Evolutionary conservation across 139 green algal species (phyloP).

Genomic region (Deuterostichococcus epilithicus): DNA sequence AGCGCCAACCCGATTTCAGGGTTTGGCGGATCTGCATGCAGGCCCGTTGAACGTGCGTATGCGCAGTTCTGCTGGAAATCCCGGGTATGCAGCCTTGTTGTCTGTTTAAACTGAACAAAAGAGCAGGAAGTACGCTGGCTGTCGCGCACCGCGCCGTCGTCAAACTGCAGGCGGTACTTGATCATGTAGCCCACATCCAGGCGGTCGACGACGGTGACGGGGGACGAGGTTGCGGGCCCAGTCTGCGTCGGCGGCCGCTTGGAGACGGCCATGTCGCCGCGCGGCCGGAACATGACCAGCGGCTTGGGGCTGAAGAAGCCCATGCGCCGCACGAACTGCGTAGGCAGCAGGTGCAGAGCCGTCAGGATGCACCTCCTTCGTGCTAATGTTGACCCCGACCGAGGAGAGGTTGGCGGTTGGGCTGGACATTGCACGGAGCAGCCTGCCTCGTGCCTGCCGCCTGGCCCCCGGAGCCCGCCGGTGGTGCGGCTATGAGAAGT

Average conservation of each 20-base stretch:
- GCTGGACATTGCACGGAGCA: too few species aligned
- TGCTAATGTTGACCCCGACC: too few species aligned
- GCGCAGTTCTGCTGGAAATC: neutral
- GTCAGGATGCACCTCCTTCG: too few species aligned
- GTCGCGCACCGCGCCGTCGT: conserved; percentile 63
- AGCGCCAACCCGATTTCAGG: neutral
- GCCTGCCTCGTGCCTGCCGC: too few species aligned
- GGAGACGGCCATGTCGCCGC: conserved; percentile 43
- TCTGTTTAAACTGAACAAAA: neutral
- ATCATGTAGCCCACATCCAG: conserved; percentile 58
- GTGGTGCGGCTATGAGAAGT: too few species aligned
- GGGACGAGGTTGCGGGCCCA: conserved; percentile 4
- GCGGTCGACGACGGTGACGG: conserved; percentile 56
- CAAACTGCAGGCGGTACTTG: conserved; percentile 67
- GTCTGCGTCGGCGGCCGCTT: neutral
- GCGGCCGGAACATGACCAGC: conserved; percentile 66
- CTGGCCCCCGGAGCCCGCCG: too few species aligned
- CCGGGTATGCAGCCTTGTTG: neutral
- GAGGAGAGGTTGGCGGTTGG: too few species aligned
- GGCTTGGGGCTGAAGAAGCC: conserved; percentile 48
- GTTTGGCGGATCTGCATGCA: neutral
- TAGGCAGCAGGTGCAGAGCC: neutral
- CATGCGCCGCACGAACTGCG: conserved; percentile 47
- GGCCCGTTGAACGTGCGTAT: neutral
- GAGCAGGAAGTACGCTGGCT: too few species aligned